A percentile compares a stretch with the other conserved stretches of the same genome.
Conservation (phyloP, 2,329 filamentous ascomycete species). For the Camillea tinctor region DNA sequence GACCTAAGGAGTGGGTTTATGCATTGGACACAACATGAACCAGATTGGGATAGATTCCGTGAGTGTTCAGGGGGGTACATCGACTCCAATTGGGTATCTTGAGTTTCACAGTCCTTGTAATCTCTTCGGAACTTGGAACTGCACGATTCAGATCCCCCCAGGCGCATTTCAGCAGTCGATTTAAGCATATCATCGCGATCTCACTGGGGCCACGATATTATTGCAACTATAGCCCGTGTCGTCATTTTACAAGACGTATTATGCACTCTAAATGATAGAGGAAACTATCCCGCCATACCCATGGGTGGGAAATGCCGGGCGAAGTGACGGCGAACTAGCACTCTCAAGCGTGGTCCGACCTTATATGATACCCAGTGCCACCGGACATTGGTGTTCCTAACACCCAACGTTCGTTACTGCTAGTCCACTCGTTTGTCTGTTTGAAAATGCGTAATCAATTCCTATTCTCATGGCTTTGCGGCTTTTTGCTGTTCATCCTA, state of each 20-base stretch:
- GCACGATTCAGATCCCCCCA: conserved; percentile 15
- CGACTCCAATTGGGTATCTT: conserved; percentile 8
- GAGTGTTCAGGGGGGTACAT: not conserved
- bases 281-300: conserved; percentile 6
- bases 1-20: not conserved
- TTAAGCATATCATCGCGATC: conserved; percentile 13
- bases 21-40: not conserved
- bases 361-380: conserved; percentile 21
- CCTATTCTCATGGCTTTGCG: conserved; percentile 29
- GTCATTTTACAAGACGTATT: conserved; percentile 7
- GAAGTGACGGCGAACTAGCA: conserved; percentile 1
- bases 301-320: not conserved
- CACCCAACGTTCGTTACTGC: conserved; percentile 9
- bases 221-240: conserved; percentile 3
- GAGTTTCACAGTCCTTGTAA: conserved; percentile 11
- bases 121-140: conserved; percentile 25
- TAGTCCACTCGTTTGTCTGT: conserved; percentile 17
- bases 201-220: conserved; percentile 2
- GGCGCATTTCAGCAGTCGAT: conserved; percentile 12
- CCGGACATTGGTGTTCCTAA: conserved; percentile 2
- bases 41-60: not conserved
- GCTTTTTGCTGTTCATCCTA: conserved; percentile 30
- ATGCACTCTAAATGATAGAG: conserved; percentile 21
- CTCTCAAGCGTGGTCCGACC: conserved; percentile 1
- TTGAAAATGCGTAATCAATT: conserved; percentile 22